These are phyloP conservation scores for Drechslerella stenobrocha DNA, from an alignment of 2,329 filamentous ascomycete genomes.

Conservation along the genomic window DNA sequence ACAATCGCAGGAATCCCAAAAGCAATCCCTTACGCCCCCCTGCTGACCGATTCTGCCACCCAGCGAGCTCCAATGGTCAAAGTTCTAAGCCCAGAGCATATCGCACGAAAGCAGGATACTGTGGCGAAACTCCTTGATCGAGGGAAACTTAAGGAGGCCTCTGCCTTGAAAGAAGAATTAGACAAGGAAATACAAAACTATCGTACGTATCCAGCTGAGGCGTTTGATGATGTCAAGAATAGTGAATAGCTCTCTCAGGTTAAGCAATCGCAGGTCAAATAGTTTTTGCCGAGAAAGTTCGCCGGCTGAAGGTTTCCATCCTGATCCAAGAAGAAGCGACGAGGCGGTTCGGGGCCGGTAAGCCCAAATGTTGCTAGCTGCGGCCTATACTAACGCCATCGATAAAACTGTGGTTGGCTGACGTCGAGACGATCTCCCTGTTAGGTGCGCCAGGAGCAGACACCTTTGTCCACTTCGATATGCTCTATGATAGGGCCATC, in stretches of 20 bases:
- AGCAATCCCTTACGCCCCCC: too few species aligned
- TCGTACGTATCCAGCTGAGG: constrained; percentile 8
- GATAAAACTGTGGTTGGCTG: background rate
- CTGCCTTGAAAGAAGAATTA: constrained; percentile 11
- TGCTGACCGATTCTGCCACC: background rate
- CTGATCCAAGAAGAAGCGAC: constrained; percentile 35
- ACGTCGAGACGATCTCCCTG: background rate
- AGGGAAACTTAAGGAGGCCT: constrained; percentile 17
- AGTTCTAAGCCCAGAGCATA: constrained; percentile 3
- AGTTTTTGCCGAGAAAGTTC: constrained; percentile 35
- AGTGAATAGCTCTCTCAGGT: background rate
- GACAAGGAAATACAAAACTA: constrained; percentile 24
- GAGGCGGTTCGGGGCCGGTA: constrained; percentile 21
- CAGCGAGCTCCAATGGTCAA: background rate
- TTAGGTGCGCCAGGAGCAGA: constrained; percentile 1
- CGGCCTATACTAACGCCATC: background rate
- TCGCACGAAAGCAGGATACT: constrained; percentile 17
- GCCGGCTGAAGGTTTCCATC: constrained; percentile 29
- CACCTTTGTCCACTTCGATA: constrained; percentile 12
- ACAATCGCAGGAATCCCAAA: too few species aligned
- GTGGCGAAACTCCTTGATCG: constrained; percentile 6
- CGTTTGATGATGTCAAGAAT: too few species aligned
- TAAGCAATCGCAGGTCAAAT: constrained; percentile 16
- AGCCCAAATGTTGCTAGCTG: background rate
- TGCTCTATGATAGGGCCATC: constrained; percentile 26